Conservation (phyloP, 371 early-diverging fungal genomes). For the Mucor sp. region DNA sequence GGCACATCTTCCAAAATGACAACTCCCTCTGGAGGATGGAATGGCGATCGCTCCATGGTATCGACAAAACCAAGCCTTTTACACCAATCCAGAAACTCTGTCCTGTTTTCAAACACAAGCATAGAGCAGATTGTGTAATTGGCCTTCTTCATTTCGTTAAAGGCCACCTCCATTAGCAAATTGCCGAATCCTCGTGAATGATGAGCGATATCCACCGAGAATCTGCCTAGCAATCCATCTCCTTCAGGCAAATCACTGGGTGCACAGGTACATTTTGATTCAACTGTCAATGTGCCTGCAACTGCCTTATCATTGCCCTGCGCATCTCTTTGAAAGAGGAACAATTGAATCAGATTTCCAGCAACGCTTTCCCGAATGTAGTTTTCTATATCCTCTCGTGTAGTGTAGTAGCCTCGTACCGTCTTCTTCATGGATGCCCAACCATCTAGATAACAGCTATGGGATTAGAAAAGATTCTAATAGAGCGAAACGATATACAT, state of each 20-base stretch:
- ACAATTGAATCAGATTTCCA: background rate
- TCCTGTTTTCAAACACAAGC: constrained; percentile 49
- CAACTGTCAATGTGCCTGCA: constrained; percentile 18
- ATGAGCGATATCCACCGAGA: constrained; percentile 37
- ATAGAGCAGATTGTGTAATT: constrained; percentile 28
- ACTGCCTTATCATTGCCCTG: constrained; percentile 11
- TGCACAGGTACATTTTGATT: background rate
- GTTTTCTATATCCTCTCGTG: constrained; percentile 5
- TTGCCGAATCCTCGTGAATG: constrained; percentile 49
- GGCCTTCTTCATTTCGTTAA: constrained; percentile 25
- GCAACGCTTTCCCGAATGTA: background rate
- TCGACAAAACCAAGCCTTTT: constrained; percentile 49
- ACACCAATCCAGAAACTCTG: constrained; percentile 51
- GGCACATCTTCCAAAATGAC: background rate
- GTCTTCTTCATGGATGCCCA: background rate
- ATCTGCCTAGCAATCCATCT: constrained; percentile 27
- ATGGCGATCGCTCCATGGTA: constrained; percentile 41
- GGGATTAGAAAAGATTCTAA: background rate
- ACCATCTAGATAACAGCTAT: background rate
- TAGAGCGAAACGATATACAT: background rate
- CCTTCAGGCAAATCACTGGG: background rate
- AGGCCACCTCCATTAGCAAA: constrained; percentile 32
- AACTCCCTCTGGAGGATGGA: constrained; percentile 1
- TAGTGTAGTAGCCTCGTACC: background rate
- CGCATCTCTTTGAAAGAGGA: background rate